Base-by-base conservation (phyloP, 2,329 filamentous ascomycete genomes). In the Hypoxylon sp. region DNA sequence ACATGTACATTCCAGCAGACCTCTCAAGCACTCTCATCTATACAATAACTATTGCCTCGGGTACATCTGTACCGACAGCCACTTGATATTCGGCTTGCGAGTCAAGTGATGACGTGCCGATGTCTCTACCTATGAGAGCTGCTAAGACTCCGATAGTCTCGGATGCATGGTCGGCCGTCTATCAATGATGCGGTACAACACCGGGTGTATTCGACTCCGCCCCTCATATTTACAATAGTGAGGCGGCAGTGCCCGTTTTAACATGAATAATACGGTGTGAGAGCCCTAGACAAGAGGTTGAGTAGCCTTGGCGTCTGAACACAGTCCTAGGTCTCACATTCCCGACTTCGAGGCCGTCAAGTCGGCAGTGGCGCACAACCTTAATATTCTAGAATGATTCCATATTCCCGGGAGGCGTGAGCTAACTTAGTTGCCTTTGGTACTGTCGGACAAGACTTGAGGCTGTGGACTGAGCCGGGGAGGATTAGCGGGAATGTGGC, bases 301-400 rank as follows among this genome's bases (percentile, higher is more conserved):
- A 27, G 14, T 39, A 23, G 8, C n/a, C n/a, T n/a, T n/a, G n/a
- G n/a, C n/a, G n/a, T 37, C 9, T 19, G 29, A 37, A 48, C 21
- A 21, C 29, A 8, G 6, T 6, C 29, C 23, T 8, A 41, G 9
- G 29, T 51, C 27, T 37, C 29, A 29, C 21, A 27, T 23, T 7
- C 27, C 23, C 29, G 23, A 51, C 34, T 21, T 39, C 21, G 30
- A 56, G 14, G 8, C n/a, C 41, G 21, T 43, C 3, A 7, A 41
- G 55, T 63, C 47, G 52, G 32, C 52, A 16, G 50, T 25, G 63
- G 45, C 59, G 54, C 21, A 30, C 16, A 23, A 19, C 25, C 46
- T 30, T 53, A 46, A 55, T 57, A 46, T 65, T 68, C 66, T 65
- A 66, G 66, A 66, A 68, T 51, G 5, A 39, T 66, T 66, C 63